Conservation (phyloP, 176 grass and related monocot species). For the Cenchrus purpureus region DNA sequence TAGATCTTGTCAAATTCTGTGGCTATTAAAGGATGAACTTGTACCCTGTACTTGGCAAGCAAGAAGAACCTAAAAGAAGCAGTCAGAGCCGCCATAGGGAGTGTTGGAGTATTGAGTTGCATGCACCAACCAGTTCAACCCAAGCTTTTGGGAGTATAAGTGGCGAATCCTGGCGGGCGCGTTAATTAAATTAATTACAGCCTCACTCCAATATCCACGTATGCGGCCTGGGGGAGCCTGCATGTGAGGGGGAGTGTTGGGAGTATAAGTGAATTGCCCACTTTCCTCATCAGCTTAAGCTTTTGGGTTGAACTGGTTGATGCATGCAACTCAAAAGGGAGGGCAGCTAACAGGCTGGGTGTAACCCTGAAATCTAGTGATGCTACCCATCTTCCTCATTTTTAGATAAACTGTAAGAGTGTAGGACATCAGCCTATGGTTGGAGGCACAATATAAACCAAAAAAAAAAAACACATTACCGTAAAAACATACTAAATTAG, state of each 20-base stretch:
- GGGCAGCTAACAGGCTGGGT: background rate
- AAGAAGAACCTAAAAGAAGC: background rate
- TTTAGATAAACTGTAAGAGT: background rate
- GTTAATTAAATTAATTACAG: too few species aligned
- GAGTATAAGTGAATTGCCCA: too few species aligned
- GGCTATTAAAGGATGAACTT: background rate
- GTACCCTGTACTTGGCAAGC: background rate
- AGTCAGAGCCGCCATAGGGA: background rate
- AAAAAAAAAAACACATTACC: background rate
- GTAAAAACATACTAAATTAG: background rate
- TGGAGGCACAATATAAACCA: background rate
- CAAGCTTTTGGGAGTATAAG: too few species aligned
- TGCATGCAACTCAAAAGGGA: background rate
- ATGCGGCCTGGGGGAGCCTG: too few species aligned
- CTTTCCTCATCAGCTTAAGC: too few species aligned
- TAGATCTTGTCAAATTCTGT: background rate
- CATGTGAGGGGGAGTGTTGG: too few species aligned
- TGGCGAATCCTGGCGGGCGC: too few species aligned
- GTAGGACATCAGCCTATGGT: background rate
- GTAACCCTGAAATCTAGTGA: background rate
- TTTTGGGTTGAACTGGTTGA: too few species aligned
- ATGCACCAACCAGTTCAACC: too few species aligned
- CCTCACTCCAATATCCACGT: too few species aligned
- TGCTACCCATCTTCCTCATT: background rate
- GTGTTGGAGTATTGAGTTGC: too few species aligned